A percentile compares a stretch with the other conserved stretches of the same genome.
These are phyloP conservation scores for Boletus pseudopeckii DNA, from an alignment of 768 basidiomycete species.

Conservation along the genomic window DNA sequence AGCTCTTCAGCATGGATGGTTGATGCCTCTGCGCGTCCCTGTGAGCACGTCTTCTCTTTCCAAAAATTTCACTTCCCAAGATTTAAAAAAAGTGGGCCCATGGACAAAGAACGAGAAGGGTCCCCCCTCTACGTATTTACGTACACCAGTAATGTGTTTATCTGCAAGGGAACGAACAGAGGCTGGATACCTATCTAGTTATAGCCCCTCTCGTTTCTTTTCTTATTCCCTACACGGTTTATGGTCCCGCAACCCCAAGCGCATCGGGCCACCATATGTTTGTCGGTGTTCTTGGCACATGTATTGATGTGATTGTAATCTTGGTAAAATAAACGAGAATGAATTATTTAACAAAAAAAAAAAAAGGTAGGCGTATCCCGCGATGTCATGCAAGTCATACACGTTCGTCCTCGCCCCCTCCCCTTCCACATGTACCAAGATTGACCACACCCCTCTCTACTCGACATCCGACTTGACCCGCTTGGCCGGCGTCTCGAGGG, in stretches of 20 bases:
- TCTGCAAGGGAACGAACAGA: conserved; percentile 24
- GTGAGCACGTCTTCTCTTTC: background rate
- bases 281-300: conserved; percentile 13
- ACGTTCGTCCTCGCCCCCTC: too few relatives aligned
- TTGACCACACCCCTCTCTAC: conserved; percentile 1
- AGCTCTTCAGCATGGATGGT: conserved; percentile 69
- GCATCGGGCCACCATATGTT: background rate
- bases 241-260: conserved; percentile 2
- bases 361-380: background rate
- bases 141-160: conserved; percentile 25
- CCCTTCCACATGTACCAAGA: background rate
- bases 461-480: conserved; percentile 21
- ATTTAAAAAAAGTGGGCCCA: conserved; percentile 7
- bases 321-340: conserved; percentile 13
- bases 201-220: conserved; percentile 15
- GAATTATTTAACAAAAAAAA: background rate
- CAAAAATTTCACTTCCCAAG: background rate
- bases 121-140: conserved; percentile 23
- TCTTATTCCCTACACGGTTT: conserved; percentile 5
- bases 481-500: conserved; percentile 28
- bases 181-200: conserved; percentile 32
- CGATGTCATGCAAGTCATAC: background rate
- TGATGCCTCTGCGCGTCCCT: conserved; percentile 16
- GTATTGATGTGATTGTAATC: conserved; percentile 23
- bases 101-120: conserved; percentile 6